Evolutionary conservation across 192 early-diverging fungal genomes (phyloP).

Genomic region (Podila minutissima): DNA sequence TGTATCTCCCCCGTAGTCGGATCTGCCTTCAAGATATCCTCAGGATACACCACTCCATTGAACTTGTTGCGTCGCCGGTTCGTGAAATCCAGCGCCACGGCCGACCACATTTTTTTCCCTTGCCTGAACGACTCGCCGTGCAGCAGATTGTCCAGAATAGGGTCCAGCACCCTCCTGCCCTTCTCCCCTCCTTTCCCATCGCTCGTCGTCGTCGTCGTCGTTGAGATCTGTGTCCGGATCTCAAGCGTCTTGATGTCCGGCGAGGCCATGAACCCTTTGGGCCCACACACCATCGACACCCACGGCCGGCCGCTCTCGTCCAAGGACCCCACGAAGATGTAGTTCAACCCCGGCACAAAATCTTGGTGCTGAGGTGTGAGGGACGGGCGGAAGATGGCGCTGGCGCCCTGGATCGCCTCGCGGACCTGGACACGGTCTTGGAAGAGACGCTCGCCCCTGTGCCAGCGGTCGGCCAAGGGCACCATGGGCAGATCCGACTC

Average conservation of each 20-base stretch:
- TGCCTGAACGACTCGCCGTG: conserved; percentile 13
- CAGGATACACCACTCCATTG: conserved; percentile 22
- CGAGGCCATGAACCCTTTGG: conserved; percentile 22
- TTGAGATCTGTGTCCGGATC: conserved; percentile 10
- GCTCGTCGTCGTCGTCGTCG: not conserved
- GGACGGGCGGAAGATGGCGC: conserved; percentile 19
- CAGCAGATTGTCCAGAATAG: conserved; percentile 17
- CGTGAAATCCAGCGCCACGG: conserved; percentile 33
- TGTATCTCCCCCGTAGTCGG: conserved; percentile 21
- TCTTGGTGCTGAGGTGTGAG: conserved; percentile 32
- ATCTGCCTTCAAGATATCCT: conserved; percentile 14
- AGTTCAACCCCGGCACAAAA: conserved; percentile 29
- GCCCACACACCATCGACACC: conserved; percentile 35
- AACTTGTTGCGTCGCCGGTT: conserved; percentile 49
- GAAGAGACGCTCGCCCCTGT: conserved; percentile 26
- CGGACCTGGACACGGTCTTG: conserved; percentile 35
- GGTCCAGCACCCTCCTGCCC: too few species aligned
- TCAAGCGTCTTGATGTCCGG: conserved; percentile 13
- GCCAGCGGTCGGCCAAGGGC: conserved; percentile 31
- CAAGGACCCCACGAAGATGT: conserved; percentile 37
- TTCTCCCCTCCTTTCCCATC: too few species aligned
- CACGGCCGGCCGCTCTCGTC: conserved; percentile 31
- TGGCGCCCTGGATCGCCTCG: conserved; percentile 15
- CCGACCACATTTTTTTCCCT: conserved; percentile 25
- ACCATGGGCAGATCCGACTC: not conserved